Base-by-base conservation (phyloP, 2,329 filamentous ascomycete genomes). In the Bipolaris victoriae region DNA sequence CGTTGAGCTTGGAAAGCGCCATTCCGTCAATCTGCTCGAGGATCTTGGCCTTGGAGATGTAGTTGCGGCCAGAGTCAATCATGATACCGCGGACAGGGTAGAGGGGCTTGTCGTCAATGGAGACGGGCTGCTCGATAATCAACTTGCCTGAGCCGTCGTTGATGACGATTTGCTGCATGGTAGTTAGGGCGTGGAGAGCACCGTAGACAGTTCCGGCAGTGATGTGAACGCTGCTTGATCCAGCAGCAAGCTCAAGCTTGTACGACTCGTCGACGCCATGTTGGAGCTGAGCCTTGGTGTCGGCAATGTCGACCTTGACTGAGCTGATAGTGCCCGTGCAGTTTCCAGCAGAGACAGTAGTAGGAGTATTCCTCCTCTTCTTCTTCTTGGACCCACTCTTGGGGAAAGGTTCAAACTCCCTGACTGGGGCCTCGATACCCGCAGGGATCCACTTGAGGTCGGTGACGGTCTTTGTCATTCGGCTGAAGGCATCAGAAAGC, bases 261-360 rank as follows among this genome's bases (percentile, higher is more conserved):
- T 85, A 85, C n/a, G 82, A 84, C 64, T 85, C 83, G 55, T 85
- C 81, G 20, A 85, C 83, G 3, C 82, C 83, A 61, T 85, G 83
- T 65, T 84, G 78, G 29, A 86, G 73, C 56, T 82, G 77, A 3
- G 80, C 82, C 11, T 77, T 60, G 40, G 67, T 68, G 63, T 86
- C 74, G 6, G 75, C 61, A 24, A 86, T 72, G 6, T 79, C 70
- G 43, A 86, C 72, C 24, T 80, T 75, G 36, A 86, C 73, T 11
- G 71, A 72, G 4, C 63, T 77, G n/a, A 86, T 69, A 7, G 66
- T 52, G 16, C 58, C 57, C 15, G 72, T 73, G 49, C 66, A 63
- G 49, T 74, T 75, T 44, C 63, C 60, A 5, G 60, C 37, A 7
- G 53, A 29, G 31, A 46, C 20, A 48, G 40, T 55, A 13, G 52